These are phyloP conservation scores for Penicillium sp. DNA, from an alignment of 2,329 filamentous ascomycete genomes.

Conservation along the genomic window DNA sequence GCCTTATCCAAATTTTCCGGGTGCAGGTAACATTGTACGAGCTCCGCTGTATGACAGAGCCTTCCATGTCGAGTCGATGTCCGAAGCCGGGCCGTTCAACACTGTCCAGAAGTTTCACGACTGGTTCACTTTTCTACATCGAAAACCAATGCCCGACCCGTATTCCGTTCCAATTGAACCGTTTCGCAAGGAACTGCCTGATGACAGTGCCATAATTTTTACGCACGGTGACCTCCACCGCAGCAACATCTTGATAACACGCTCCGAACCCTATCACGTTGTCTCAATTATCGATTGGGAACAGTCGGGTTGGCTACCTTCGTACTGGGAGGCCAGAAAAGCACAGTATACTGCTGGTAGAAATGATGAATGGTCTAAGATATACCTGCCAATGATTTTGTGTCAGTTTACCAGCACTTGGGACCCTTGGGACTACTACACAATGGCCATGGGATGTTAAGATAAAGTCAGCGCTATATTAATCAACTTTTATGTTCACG, in stretches of 20 bases:
- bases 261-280: conserved; percentile 18
- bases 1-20: too few species aligned
- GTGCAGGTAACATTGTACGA: conserved; percentile 20
- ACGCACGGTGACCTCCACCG: conserved; percentile 37
- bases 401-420: conserved; percentile 25
- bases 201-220: conserved; percentile 32
- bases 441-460: conserved; percentile 20
- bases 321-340: conserved; percentile 34
- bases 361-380: conserved; percentile 25
- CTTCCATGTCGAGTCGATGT: conserved; percentile 17
- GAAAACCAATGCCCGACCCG: conserved; percentile 25
- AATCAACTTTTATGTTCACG: too few species aligned
- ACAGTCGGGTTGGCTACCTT: conserved; percentile 33
- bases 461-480: background rate
- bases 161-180: conserved; percentile 26
- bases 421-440: conserved; percentile 34
- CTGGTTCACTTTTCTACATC: conserved; percentile 30
- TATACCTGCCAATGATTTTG: conserved; percentile 33
- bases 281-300: conserved; percentile 33
- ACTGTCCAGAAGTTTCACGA: conserved; percentile 33
- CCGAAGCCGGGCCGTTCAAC: conserved; percentile 29
- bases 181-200: conserved; percentile 30
- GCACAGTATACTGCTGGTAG: conserved; percentile 23
- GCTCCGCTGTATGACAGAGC: conserved; percentile 24
- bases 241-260: conserved; percentile 33